Conservation (phyloP, 2,329 filamentous ascomycete genomes). For the Penicillium sp. region DNA sequence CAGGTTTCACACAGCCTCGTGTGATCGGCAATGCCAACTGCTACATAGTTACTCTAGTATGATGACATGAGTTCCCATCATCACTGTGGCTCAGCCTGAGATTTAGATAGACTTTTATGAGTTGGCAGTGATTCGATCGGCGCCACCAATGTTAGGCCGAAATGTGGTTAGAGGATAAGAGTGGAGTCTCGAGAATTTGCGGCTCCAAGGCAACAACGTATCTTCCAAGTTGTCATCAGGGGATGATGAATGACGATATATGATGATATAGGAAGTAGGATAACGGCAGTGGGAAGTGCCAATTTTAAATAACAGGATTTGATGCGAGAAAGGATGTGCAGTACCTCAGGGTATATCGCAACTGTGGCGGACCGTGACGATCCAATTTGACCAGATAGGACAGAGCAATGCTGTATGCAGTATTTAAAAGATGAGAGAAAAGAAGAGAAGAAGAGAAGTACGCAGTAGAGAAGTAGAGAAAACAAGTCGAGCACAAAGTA, state of each 20-base stretch:
- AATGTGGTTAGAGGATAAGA: neutral
- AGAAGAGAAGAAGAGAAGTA: neutral
- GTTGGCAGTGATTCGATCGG: conserved; percentile 17
- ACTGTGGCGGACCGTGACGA: neutral
- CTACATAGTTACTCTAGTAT: neutral
- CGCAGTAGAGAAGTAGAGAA: no score
- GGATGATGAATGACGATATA: neutral
- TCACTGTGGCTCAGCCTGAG: neutral
- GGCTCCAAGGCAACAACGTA: conserved; percentile 21
- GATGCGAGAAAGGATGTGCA: neutral
- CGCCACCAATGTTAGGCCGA: conserved; percentile 1
- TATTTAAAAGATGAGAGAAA: neutral
- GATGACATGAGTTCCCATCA: neutral
- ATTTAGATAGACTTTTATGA: conserved; percentile 1
- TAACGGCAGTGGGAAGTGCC: neutral
- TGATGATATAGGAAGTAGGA: neutral
- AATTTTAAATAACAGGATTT: neutral
- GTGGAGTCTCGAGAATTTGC: conserved; percentile 10
- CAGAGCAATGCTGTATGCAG: no score
- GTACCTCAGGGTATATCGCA: neutral
- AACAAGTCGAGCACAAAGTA: neutral
- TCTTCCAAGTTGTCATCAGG: neutral
- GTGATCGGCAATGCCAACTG: neutral
- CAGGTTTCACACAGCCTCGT: no score
- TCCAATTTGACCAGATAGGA: neutral